Conservation (phyloP, 306 rosid genomes). For the apple (Malus domestica) region DNA sequence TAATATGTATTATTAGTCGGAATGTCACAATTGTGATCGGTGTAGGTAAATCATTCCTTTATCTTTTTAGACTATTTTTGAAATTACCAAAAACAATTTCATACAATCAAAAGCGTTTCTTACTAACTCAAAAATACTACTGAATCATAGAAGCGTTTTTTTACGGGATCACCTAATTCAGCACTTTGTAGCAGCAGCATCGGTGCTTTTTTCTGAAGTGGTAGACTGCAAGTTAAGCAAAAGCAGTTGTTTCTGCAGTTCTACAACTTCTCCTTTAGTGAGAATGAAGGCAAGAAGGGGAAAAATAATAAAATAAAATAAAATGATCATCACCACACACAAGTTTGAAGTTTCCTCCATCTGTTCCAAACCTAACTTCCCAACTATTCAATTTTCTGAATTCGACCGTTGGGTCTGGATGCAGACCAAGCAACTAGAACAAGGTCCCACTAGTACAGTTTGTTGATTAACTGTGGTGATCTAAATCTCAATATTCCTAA, state of each 20-base stretch:
- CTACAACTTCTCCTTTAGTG: slow-evolving; percentile 19
- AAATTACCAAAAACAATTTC: no score
- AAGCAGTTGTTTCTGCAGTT: slow-evolving; percentile 11
- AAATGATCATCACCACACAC: slow-evolving; percentile 5
- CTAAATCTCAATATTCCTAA: not conserved
- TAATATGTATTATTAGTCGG: not conserved
- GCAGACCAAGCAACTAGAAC: slow-evolving; percentile 30
- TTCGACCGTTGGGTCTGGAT: slow-evolving; percentile 41
- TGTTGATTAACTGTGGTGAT: slow-evolving; percentile 9
- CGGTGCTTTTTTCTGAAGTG: not conserved
- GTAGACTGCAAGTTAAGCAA: slow-evolving; percentile 44
- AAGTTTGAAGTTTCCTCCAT: slow-evolving; percentile 11
- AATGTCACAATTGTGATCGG: not conserved
- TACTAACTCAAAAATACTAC: not conserved
- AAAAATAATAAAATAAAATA: not conserved
- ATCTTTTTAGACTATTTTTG: no score
- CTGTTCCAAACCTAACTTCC: slow-evolving; percentile 37
- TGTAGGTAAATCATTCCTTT: no score
- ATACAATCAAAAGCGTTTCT: not conserved
- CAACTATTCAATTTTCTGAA: slow-evolving; percentile 13
- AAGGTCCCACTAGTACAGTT: slow-evolving; percentile 17
- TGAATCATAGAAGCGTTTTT: not conserved
- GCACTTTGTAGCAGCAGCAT: not conserved
- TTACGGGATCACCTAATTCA: not conserved
- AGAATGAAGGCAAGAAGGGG: slow-evolving; percentile 18